Evolutionary conservation across 1,139 yeast genomes (phyloP).

Genomic region (Pneumocystis canis): DNA sequence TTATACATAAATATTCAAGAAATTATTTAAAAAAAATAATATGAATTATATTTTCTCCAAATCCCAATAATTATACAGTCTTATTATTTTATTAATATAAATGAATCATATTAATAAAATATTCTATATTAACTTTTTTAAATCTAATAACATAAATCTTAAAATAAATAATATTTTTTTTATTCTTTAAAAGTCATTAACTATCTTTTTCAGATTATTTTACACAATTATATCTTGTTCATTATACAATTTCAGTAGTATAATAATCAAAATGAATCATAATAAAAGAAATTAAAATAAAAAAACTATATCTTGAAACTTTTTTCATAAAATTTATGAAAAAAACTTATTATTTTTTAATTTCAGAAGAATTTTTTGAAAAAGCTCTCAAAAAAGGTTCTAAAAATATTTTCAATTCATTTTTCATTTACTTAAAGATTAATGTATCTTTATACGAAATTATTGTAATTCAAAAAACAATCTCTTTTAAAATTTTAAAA

Average conservation of each 20-base stretch:
- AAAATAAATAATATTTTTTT: slow-evolving; percentile 87
- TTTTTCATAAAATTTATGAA: slow-evolving; percentile 49
- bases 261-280: slow-evolving; percentile 95
- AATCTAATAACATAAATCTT: too few species aligned
- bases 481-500: background rate
- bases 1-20: slow-evolving; percentile 95
- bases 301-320: slow-evolving; percentile 19
- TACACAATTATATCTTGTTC: slow-evolving; percentile 97
- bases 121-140: slow-evolving; percentile 63
- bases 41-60: slow-evolving; percentile 97
- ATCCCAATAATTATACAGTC: slow-evolving; percentile 89
- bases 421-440: background rate
- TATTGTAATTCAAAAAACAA: background rate
- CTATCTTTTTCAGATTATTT: slow-evolving; percentile 96
- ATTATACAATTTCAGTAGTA: slow-evolving; percentile 98
- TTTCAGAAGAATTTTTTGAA: too few species aligned
- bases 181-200: slow-evolving; percentile 74
- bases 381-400: too few species aligned
- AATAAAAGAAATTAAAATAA: slow-evolving; percentile 34
- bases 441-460: too few species aligned
- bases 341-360: too few species aligned
- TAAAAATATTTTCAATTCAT: too few species aligned
- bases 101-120: background rate
- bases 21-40: slow-evolving; percentile 86
- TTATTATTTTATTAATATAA: background rate